phyloP scores from a whole-genome alignment of 768 basidiomycete species.

The Pulveroboletus sp. region DNA sequence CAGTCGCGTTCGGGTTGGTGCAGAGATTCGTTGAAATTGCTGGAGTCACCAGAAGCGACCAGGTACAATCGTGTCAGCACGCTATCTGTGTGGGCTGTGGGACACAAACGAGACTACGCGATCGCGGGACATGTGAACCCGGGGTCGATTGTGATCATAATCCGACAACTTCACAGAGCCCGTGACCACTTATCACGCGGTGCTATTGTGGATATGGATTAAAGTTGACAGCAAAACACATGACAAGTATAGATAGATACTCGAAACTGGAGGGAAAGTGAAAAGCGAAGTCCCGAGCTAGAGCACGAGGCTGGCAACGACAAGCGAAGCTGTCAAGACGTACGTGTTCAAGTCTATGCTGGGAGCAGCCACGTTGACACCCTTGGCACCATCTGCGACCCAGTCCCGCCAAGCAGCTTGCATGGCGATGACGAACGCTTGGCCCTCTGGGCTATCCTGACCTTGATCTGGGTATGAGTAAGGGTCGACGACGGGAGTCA shows the following conservation, averaged over 20 bases:
- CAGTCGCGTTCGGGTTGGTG: neutral
- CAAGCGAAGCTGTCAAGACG: neutral
- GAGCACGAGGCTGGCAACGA: neutral
- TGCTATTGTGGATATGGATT: neutral
- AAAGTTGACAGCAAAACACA: neutral
- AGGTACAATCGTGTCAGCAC: neutral
- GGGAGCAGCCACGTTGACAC: constrained; percentile 35
- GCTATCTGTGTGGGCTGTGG: too few relatives aligned
- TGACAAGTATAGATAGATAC: too few relatives aligned
- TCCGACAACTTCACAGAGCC: neutral
- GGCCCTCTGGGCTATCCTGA: constrained; percentile 60
- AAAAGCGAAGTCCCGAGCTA: neutral
- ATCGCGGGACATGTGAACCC: too few relatives aligned
- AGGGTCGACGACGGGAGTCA: constrained; percentile 75
- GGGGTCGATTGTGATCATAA: too few relatives aligned
- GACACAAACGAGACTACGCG: too few relatives aligned
- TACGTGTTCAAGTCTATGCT: neutral
- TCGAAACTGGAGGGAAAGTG: neutral
- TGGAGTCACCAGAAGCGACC: neutral
- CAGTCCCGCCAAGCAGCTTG: constrained; percentile 76
- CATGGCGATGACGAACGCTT: constrained; percentile 76
- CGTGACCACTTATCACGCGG: too few relatives aligned
- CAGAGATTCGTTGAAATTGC: neutral
- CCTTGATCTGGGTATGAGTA: constrained; percentile 46
- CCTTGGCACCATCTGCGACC: constrained; percentile 50